These are phyloP conservation scores for Fusarium annulatum DNA, from an alignment of 2,329 filamentous ascomycete genomes.

Conservation along the genomic window DNA sequence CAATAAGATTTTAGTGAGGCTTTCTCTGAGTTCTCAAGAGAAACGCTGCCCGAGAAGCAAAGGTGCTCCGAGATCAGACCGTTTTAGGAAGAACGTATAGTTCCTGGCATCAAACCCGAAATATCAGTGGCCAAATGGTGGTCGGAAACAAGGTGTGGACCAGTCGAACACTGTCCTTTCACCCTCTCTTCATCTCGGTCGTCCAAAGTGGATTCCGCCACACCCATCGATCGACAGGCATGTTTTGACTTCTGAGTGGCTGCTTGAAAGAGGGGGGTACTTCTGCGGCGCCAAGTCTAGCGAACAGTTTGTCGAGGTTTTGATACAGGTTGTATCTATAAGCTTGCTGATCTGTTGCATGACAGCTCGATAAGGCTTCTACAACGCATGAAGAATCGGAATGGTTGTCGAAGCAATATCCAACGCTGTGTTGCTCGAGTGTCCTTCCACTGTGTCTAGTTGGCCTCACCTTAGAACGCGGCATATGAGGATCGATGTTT, in stretches of 20 bases:
- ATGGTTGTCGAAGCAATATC: not conserved
- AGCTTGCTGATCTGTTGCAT: conserved; percentile 5
- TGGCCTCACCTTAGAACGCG: conserved; percentile 8
- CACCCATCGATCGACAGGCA: conserved; percentile 36
- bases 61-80: not conserved
- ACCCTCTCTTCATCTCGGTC: conserved; percentile 42
- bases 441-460: conserved; percentile 15
- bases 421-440: not conserved
- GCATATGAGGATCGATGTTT: conserved; percentile 41
- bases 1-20: not conserved
- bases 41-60: not conserved
- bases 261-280: conserved; percentile 11
- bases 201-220: conserved; percentile 40
- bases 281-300: conserved; percentile 35
- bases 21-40: not conserved
- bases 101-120: conserved; percentile 20
- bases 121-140: conserved; percentile 14
- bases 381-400: not conserved
- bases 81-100: not conserved
- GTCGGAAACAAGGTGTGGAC: conserved; percentile 31
- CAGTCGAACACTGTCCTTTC: conserved; percentile 35
- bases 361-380: conserved; percentile 8
- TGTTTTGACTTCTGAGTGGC: conserved; percentile 29
- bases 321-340: conserved; percentile 6
- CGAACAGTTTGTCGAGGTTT: conserved; percentile 27